Evolutionary conservation across 2,329 filamentous ascomycete species (phyloP), one percentile per base, ranked within the genome.

Genomic region (Calycina herbarum): DNA sequence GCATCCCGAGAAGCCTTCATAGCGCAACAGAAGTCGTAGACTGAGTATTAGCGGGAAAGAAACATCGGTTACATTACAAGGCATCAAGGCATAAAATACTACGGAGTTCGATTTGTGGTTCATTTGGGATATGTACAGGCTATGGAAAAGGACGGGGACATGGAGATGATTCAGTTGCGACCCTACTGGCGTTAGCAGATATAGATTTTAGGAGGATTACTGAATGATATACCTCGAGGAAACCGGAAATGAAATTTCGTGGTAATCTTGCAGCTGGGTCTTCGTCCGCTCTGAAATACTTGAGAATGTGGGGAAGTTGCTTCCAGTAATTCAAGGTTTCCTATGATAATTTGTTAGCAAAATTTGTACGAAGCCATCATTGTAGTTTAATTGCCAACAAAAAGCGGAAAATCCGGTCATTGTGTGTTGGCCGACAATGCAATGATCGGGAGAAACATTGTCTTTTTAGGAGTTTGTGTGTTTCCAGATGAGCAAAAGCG

Each of bases 261-360:
- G 94, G 94, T 80, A 97, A 81, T 77, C 87, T 88, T 73, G 86
- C 83, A 72, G 83, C 92, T 78, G 83, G 90, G 78, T 87, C 92
- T 83, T 88, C 92, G 79, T 98, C 94, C 74, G 89, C 85, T 77
- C 94, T 89, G 85, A 98, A 99, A 81, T 97, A 99, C 75, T 95
- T 93, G 86, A 99, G 93, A 73, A 99, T 86, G 79, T 99, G 95
- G 70, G 91, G 91, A 68, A 94, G 85, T 81, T 99, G 95, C 82
- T 97, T 97, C 95, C 95, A 99, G 85, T 91, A 99, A 83, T 99
- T 99, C 84, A 99, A 88, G 63, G 92, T 99, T 85, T 99, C 95
- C 94, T 97, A 73, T 65, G 48, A 2, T 7, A 27, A 24, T 24
- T 51, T 5, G 45, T 51, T 51, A 51, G 45, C 20, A 51, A 24